A percentile compares a stretch with the other conserved stretches of the same genome.
These are phyloP conservation scores for Agastache rugosa DNA, from an alignment of 257 asterid genomes.

Conservation along the genomic window DNA sequence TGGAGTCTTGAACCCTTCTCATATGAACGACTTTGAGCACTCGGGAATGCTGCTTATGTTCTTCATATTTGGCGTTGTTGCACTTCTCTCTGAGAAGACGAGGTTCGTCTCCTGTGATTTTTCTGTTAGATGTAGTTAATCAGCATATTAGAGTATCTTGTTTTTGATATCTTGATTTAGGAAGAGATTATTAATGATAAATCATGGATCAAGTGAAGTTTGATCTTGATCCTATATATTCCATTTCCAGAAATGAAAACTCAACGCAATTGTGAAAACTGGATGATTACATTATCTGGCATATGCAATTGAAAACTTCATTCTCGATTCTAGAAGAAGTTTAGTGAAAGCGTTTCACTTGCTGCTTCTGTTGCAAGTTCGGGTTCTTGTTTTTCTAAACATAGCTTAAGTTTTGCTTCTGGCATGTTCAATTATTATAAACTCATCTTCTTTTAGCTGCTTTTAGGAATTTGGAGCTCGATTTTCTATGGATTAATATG, in stretches of 20 bases:
- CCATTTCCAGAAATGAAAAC: not conserved
- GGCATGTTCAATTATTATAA: not conserved
- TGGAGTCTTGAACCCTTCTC: conserved; percentile 85
- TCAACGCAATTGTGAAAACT: not conserved
- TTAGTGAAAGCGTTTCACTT: not conserved
- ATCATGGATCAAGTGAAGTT: not conserved
- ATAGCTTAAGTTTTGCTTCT: not conserved
- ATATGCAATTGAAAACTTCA: not conserved
- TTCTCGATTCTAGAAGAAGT: not conserved
- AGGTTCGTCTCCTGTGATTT: conserved; percentile 53
- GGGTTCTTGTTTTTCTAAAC: not conserved
- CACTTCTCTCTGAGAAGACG: conserved; percentile 79
- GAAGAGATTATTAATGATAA: not conserved
- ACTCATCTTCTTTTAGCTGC: not conserved
- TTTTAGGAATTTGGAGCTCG: not conserved
- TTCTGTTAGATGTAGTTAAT: conserved; percentile 32
- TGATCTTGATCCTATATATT: not conserved
- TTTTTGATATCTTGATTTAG: not conserved
- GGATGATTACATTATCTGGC: not conserved
- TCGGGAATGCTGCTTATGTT: conserved; percentile 98
- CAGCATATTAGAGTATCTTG: not conserved
- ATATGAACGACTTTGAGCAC: conserved; percentile 96
- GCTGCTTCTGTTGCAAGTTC: not conserved
- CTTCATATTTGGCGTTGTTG: conserved; percentile 76
- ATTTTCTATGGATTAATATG: not conserved